These are phyloP conservation scores for Bolboschoenus planiculmis DNA, from an alignment of 176 grass and related monocot genomes.

Conservation along the genomic window DNA sequence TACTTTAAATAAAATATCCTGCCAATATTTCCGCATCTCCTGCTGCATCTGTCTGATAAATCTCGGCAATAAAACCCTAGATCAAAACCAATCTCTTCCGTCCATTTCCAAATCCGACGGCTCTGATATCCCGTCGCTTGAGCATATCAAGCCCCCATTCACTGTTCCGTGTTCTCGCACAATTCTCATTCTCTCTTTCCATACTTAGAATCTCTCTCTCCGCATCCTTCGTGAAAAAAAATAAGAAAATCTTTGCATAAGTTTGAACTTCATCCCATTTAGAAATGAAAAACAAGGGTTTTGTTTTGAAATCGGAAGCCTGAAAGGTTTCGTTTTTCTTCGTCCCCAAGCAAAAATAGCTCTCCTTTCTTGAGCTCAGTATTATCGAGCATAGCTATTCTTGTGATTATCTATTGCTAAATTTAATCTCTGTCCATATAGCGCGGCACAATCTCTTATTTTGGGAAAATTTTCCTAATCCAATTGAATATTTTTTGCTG, in stretches of 20 bases:
- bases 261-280: neutral
- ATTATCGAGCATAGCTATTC: neutral
- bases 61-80: conserved; percentile 70
- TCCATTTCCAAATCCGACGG: conserved; percentile 20
- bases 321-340: conserved; percentile 10
- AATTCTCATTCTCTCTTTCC: neutral
- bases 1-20: conserved; percentile 5
- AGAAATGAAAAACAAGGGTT: neutral
- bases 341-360: neutral
- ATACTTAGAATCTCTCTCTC: conserved; percentile 19
- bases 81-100: conserved; percentile 31
- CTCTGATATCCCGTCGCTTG: conserved; percentile 3
- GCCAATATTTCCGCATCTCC: neutral
- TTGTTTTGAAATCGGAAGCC: neutral
- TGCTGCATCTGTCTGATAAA: conserved; percentile 18
- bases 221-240: neutral
- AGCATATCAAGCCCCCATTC: conserved; percentile 38
- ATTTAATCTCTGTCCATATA: neutral
- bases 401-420: conserved; percentile 11
- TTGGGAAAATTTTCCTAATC: neutral
- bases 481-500: neutral
- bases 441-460: neutral
- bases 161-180: neutral
- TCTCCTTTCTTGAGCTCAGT: neutral
- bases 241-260: neutral